These are phyloP conservation scores for Arachis stenosperma DNA, from an alignment of 306 rosid species.

Conservation along the genomic window DNA sequence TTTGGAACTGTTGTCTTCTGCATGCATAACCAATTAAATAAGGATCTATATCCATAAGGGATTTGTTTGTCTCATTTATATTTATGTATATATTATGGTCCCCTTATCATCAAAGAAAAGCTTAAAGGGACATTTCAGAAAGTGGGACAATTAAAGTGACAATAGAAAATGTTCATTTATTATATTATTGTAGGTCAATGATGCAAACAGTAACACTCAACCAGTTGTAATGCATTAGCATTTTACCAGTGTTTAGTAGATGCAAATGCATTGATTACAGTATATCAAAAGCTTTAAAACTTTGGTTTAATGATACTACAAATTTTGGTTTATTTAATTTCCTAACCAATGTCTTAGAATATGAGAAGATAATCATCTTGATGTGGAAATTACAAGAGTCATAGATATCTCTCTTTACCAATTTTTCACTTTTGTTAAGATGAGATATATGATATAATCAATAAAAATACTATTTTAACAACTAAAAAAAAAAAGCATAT, in stretches of 20 bases:
- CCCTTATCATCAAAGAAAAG: constrained; percentile 2
- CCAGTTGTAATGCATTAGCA: neutral
- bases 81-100: constrained; percentile 28
- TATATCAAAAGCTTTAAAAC: no score
- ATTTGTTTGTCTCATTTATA: constrained; percentile 12
- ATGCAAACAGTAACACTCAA: neutral
- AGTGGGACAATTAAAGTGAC: constrained; percentile 10
- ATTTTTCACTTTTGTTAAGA: no score
- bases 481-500: no score
- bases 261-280: no score
- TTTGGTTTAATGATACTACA: no score
- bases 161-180: constrained; percentile 4
- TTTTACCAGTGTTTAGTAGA: no score
- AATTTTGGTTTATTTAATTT: no score
- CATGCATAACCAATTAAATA: constrained; percentile 25
- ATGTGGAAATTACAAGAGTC: no score
- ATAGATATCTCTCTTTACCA: neutral
- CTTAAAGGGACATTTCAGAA: constrained; percentile 21
- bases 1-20: constrained; percentile 61
- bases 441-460: no score
- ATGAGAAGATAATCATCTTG: neutral
- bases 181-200: neutral
- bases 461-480: no score
- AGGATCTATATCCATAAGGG: constrained; percentile 13
- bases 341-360: neutral